Percentiles rank a stretch among this genome's conserved stretches.
These are phyloP conservation scores for Pouteria campechiana DNA, from an alignment of 179 eudicot genomes.

Conservation along the genomic window DNA sequence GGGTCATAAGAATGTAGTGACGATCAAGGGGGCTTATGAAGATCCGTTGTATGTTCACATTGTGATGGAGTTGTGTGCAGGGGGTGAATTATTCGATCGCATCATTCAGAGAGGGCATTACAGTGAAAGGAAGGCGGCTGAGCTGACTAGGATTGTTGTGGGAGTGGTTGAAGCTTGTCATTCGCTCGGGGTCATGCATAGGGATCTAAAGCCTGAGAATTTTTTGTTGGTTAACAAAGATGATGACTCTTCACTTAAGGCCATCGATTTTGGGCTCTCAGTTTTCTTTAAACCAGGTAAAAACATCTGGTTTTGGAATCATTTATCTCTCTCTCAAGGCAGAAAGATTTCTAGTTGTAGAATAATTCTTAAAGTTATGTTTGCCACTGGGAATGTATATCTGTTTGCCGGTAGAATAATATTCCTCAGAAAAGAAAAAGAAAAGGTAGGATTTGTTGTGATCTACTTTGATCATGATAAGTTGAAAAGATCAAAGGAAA, in stretches of 20 bases:
- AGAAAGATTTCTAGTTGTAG: too few species aligned
- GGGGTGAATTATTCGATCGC: slow-evolving; percentile 18
- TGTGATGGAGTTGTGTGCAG: slow-evolving; percentile 15
- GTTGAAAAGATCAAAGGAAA: too few species aligned
- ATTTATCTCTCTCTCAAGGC: too few species aligned
- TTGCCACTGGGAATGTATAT: too few species aligned
- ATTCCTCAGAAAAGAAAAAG: too few species aligned
- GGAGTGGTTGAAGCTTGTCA: slow-evolving; percentile 19
- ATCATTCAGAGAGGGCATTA: slow-evolving; percentile 22
- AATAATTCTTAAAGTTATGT: too few species aligned
- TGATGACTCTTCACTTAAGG: slow-evolving; percentile 18
- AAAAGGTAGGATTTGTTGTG: too few species aligned
- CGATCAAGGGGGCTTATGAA: slow-evolving; percentile 20
- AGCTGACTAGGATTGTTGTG: slow-evolving; percentile 16
- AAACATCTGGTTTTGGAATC: too few species aligned
- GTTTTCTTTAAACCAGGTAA: slow-evolving; percentile 28
- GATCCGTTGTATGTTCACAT: slow-evolving; percentile 19
- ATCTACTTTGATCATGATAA: too few species aligned
- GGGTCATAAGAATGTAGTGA: slow-evolving; percentile 16
- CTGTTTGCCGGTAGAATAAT: too few species aligned
- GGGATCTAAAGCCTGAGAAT: slow-evolving; percentile 19
- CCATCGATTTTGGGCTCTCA: slow-evolving; percentile 24
- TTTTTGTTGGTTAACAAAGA: slow-evolving; percentile 19
- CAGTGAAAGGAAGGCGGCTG: slow-evolving; percentile 20
- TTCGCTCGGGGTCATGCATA: slow-evolving; percentile 19